Base-by-base conservation (phyloP, 2,329 filamentous ascomycete species). In the Calcarisporium arbuscula region DNA sequence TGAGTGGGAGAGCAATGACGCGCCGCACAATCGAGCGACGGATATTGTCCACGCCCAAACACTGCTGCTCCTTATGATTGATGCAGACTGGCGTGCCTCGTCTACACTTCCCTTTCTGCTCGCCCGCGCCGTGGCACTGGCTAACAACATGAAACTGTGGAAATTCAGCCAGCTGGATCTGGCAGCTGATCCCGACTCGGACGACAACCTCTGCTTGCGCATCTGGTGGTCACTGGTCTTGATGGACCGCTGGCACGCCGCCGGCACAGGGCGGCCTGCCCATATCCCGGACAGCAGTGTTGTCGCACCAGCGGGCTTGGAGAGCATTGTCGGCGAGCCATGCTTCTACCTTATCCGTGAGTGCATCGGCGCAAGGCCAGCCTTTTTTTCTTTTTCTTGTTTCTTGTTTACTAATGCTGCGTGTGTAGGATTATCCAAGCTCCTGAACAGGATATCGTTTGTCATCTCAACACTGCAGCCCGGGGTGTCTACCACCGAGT, bases 211-310 rank as follows among this genome's bases (percentile, higher is more conserved):
- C 5, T 70, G 71, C 2, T 64, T 79, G 32, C 71, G 80, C 28
- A 71, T 80, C 14, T 87, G 82, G 82, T 85, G 80, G 77, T 74
- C 77, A 11, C 61, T 87, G 21, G 72, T 85, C 29, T 69, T 82
- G 42, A 70, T 87, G 43, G 82, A 87, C 49, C 72, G 81, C 12
- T 87, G 80, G 80, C 77, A 85, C 51, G 78, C 82, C 5, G 70
- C 77, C n/a, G 78, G 76, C 16, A 80, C 73, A 5, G 76, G 74
- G 10, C 76, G 70, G 41, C 76, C 80, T 2, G 45, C 76, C 10
- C 65, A 80, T 38, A 76, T 87, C 38, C 74, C 74, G 2, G 74
- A 82, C 44, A 69, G 73, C 40, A 75, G 68, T 34, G 68, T 79
- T 6, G 70, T 82, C 11, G 60, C 82, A 17, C 62, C 73, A 6